Base-by-base conservation (phyloP, 208 protist genomes). In the Trypanosoma congolense region DNA sequence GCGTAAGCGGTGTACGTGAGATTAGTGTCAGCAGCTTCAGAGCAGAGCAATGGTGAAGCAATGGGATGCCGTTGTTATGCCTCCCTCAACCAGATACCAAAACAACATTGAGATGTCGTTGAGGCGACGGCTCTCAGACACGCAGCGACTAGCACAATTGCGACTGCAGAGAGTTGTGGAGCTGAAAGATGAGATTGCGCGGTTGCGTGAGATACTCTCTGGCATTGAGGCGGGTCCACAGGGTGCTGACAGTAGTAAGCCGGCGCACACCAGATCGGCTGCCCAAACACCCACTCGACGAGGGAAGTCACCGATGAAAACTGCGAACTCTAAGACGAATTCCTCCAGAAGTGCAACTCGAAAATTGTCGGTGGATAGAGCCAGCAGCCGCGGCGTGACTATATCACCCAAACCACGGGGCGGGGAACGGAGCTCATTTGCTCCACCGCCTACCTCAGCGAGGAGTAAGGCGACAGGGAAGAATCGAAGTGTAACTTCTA, bases 141-240 rank as follows among this genome's bases (percentile, higher is more conserved):
- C 56, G 4, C 52, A 46, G 1, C 28, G 25, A 12, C 56, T 62
- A 16, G 46, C 65, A 6, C 56, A 71, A 30, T 58, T 65, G 21
- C 55, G 65, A 0, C 31, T 71, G 38, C 56, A 56, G 29, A 50
- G 47, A 35, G 45, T 71, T 45, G 56, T 59, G 12, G 65, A 64
- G 29, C 43, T 61, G 22, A 30, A 51, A 18, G 54, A 45, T 31
- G 58, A 65, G 40, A 21, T 65, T 2, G n/a, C 40, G 10, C 58
- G 47, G 4, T 21, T 56, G 58, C 58, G 47, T 21, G 38, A 49
- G 29, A 30, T 65, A 14, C 38, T 65, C 4, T 30, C 50, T 28
- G 51, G 28, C 5, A 29, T 56, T 47, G 41, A 41, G 26, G 58
- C 49, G 3, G 58, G 57, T 4, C 47, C 38, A 21, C 47, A 55